Evolutionary conservation across 108 stramenopile species (phyloP), one percentile per base, ranked within the genome.

Genomic region (Phaeodactylum tricornutum): DNA sequence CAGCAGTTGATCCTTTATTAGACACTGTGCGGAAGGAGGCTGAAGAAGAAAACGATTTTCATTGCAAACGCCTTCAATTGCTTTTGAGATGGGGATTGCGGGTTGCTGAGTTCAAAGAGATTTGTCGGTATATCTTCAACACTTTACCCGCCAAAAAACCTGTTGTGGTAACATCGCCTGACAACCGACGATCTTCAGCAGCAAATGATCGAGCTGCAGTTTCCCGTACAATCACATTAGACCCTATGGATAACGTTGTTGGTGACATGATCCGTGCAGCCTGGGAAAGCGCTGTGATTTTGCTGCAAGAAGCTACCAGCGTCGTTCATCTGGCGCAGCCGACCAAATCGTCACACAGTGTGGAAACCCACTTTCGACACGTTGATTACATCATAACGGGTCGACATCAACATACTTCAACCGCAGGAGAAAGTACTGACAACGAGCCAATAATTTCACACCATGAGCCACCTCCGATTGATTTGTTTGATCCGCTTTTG

Each of bases 341-440:
- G 20, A 25, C 8, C 48, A 25, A 15, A 11, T n/a, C 49, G 5
- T 43, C 59, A 14, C 49, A 38, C 6, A 45, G 65, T 37, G 30
- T 72, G 36, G 71, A 72, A 31, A 61, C 60, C n/a, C 16, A 58
- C 1, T 66, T 64, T 38, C 60, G 53, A n/a, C 71, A 72, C 40
- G 38, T 72, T 15, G 71, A 70, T 25, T 63, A 62, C 36, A 48
- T 59, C 12, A 32, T 63, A 31, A 59, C 58, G n/a, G 62, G 43
- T 6, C n/a, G 42, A 52, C 11, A 48, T 38, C 39, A 41, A 17
- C 39, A 5, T 24, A 22, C 9, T 24, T 7, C 9, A 6, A 46
- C 8, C 21, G 27, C 4, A 6, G 5, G 21, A 23, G 27, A 20
- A 6, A 41, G 8, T n/a, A n/a, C 9, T 5, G 21, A 5, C 8